Base-by-base conservation (phyloP, 176 grass and related monocot genomes). In the Paspalum notatum region DNA sequence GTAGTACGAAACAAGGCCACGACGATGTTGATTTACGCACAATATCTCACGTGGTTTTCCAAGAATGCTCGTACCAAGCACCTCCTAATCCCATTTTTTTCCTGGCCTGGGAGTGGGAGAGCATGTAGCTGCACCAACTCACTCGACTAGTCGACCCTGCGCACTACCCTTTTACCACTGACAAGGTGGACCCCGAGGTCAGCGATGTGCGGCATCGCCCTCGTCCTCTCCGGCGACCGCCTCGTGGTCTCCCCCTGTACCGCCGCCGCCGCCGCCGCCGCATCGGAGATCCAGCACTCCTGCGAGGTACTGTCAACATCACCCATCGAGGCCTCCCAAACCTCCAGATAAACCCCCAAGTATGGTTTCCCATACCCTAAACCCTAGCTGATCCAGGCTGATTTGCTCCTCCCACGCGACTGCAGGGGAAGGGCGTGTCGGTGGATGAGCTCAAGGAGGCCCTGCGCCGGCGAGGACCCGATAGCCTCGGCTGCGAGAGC, bases 151-250 rank as follows among this genome's bases (percentile, higher is more conserved):
- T 49, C 3, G 12, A 59, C 22, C 45, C 12, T 71, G 68, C 13
- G 45, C 45, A 24, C 22, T 32, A 50, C 45, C 46, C 22, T 15
- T 8, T 49, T 49, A 11, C 68, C 24, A 71, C 68, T 32, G 46
- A 50, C 68, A 71, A 37, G 48, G 26, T 22, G 47, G 67, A 70
- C 46, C 68, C 1, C 32, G 68, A 71, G 48, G 14, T 51, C 77
- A 72, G 66, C 77, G n/a, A 95, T 95, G 95, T 98, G 92, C 17
- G 92, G 92, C 66, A 95, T 95, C 60, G 86, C 90, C 49, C 79
- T 98, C 38, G 49, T 95, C 75, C 67, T 95, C 45, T 95, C 88
- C 14, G 84, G 89, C 58, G 86, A 77, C 58, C 42, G 66, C 49
- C 66, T 77, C 25, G 26, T 89, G 12, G 66, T 85, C 16, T 48